Evolutionary conservation across 2,329 filamentous ascomycete genomes (phyloP).

Genomic region (Rhinocladiella mackenziei): DNA sequence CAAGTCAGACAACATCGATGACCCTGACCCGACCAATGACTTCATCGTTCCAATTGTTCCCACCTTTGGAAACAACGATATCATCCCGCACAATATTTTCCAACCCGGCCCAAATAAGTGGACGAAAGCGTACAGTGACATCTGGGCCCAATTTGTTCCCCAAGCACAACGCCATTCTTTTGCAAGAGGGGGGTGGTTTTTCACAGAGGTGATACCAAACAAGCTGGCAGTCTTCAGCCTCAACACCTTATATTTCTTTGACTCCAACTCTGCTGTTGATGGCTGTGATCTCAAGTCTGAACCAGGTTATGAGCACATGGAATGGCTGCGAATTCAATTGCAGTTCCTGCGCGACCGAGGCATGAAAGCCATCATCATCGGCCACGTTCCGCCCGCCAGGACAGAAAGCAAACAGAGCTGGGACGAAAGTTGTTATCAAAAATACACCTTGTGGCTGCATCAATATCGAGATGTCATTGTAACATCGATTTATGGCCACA

Average conservation of each 20-base stretch:
- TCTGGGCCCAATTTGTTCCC: slow-evolving; percentile 86
- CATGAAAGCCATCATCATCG: slow-evolving; percentile 92
- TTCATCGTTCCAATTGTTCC: slow-evolving; percentile 77
- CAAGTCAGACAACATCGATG: slow-evolving; percentile 47
- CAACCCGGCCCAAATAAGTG: slow-evolving; percentile 79
- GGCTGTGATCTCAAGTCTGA: slow-evolving; percentile 75
- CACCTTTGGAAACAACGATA: slow-evolving; percentile 94
- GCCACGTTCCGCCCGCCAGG: slow-evolving; percentile 87
- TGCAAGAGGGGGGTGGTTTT: slow-evolving; percentile 90
- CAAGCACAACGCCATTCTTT: slow-evolving; percentile 90
- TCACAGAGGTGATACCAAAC: slow-evolving; percentile 81
- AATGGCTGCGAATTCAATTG: slow-evolving; percentile 89
- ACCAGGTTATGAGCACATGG: slow-evolving; percentile 90
- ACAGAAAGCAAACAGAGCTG: slow-evolving; percentile 80
- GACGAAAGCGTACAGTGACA: slow-evolving; percentile 69
- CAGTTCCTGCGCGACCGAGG: slow-evolving; percentile 74
- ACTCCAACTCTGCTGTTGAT: slow-evolving; percentile 87
- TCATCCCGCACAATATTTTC: slow-evolving; percentile 94
- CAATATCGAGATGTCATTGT: slow-evolving; percentile 89
- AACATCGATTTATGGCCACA: slow-evolving; percentile 79
- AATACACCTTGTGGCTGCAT: slow-evolving; percentile 84
- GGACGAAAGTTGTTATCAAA: slow-evolving; percentile 98
- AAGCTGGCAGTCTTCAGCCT: slow-evolving; percentile 86
- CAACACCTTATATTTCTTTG: slow-evolving; percentile 95
- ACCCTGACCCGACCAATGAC: slow-evolving; percentile 51